Conservation (phyloP, 495 filamentous ascomycete species). For the Penicillium argentinense region DNA sequence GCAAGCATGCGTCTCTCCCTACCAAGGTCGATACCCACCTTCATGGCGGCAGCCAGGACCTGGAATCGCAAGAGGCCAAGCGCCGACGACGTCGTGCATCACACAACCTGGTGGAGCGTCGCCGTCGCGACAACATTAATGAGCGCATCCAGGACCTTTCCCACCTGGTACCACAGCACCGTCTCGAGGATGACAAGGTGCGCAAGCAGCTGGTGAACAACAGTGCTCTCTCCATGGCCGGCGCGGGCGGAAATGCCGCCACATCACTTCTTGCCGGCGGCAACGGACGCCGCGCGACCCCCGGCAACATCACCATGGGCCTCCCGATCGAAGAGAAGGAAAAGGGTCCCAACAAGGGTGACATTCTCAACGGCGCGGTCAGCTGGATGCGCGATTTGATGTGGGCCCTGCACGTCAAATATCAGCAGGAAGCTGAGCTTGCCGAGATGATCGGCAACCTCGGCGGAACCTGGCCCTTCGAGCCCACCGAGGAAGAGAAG, state of each 20-base stretch:
- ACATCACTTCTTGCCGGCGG: slow-evolving; percentile 89
- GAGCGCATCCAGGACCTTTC: slow-evolving; percentile 96
- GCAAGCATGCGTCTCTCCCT: slow-evolving; percentile 68
- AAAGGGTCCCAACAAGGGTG: slow-evolving; percentile 97
- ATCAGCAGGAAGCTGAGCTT: slow-evolving; percentile 84
- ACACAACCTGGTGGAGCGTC: slow-evolving; percentile 93
- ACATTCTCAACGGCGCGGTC: slow-evolving; percentile 95
- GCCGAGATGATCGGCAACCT: slow-evolving; percentile 67
- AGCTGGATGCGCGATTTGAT: slow-evolving; percentile 97
- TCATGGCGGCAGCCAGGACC: slow-evolving; percentile 46
- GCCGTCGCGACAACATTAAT: slow-evolving; percentile 96
- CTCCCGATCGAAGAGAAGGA: slow-evolving; percentile 95
- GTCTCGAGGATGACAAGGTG: slow-evolving; percentile 95
- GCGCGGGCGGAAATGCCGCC: slow-evolving; percentile 67
- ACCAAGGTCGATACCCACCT: slow-evolving; percentile 64
- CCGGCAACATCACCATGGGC: slow-evolving; percentile 87
- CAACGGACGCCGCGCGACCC: slow-evolving; percentile 72
- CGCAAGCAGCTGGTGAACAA: slow-evolving; percentile 92
- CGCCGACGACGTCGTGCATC: slow-evolving; percentile 85
- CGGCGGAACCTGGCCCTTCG: slow-evolving; percentile 75
- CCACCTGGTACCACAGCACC: slow-evolving; percentile 86
- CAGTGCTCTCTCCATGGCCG: slow-evolving; percentile 77
- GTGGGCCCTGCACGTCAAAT: slow-evolving; percentile 88
- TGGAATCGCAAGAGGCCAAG: slow-evolving; percentile 88
- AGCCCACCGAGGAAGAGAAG: slow-evolving; percentile 86